A percentile compares a stretch with the other conserved stretches of the same genome.
Evolutionary conservation across 2,329 filamentous ascomycete species (phyloP).

Genomic region (Camillea tinctor): DNA sequence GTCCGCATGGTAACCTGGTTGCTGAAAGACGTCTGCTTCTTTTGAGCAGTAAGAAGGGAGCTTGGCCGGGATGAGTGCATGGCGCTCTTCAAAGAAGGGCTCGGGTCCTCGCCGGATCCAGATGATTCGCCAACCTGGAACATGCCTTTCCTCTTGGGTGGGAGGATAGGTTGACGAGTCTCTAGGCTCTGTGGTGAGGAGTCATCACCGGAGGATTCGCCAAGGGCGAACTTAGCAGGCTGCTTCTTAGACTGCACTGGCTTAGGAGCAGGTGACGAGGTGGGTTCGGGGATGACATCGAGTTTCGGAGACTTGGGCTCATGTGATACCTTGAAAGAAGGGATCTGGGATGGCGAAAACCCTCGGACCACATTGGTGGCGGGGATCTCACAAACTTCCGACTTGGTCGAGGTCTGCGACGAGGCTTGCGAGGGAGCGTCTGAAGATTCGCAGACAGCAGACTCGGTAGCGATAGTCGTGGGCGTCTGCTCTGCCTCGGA

Average conservation of each 20-base stretch:
- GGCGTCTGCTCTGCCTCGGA: constrained; percentile 59
- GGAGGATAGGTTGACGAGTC: constrained; percentile 34
- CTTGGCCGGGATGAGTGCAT: constrained; percentile 45
- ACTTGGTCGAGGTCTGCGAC: constrained; percentile 41
- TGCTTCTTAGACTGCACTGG: constrained; percentile 66
- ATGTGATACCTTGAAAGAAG: constrained; percentile 44
- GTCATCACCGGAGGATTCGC: constrained; percentile 75
- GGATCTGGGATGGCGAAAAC: constrained; percentile 72
- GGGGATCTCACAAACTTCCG: constrained; percentile 45
- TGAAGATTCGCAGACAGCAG: constrained; percentile 24
- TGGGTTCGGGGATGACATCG: constrained; percentile 62
- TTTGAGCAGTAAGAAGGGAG: constrained; percentile 45
- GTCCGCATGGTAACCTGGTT: constrained; percentile 70
- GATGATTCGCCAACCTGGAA: constrained; percentile 58
- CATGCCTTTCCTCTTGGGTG: constrained; percentile 41
- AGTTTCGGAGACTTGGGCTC: constrained; percentile 48
- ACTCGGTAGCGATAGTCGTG: constrained; percentile 33
- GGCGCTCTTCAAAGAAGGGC: constrained; percentile 61
- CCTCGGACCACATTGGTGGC: constrained; percentile 73
- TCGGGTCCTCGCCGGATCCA: constrained; percentile 77
- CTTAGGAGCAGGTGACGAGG: constrained; percentile 57
- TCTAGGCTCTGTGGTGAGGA: constrained; percentile 64
- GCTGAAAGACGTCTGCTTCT: constrained; percentile 82
- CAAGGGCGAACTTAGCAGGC: constrained; percentile 66
- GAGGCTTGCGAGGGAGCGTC: constrained; percentile 14